Percentiles rank a stretch among this genome's conserved stretches.
Conservation (phyloP, 2,329 filamentous ascomycete species). For the Myriosclerotinia duriaeana region DNA sequence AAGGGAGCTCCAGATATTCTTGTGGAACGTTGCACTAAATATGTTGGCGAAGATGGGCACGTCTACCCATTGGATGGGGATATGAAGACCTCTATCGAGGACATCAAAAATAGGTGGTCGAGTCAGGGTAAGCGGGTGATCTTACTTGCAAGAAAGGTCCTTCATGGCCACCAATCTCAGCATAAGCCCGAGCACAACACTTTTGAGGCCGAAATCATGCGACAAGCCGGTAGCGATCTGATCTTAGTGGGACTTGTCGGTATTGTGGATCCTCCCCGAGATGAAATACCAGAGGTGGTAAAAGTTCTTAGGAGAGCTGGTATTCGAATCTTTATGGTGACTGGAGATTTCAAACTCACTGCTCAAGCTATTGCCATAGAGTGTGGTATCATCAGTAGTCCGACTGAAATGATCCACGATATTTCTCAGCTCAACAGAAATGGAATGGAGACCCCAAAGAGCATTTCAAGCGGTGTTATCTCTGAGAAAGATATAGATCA, state of each 20-base stretch:
- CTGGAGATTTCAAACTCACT: slow-evolving; percentile 74
- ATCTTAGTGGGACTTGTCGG: slow-evolving; percentile 56
- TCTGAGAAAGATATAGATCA: slow-evolving; percentile 16
- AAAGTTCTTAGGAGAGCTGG: slow-evolving; percentile 63
- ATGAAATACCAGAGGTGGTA: slow-evolving; percentile 57
- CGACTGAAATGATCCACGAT: slow-evolving; percentile 28
- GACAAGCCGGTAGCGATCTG: slow-evolving; percentile 50
- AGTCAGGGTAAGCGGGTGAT: slow-evolving; percentile 65
- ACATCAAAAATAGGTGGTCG: slow-evolving; percentile 65
- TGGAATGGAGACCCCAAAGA: slow-evolving; percentile 13
- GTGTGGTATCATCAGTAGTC: slow-evolving; percentile 63
- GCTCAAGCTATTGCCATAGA: slow-evolving; percentile 69
- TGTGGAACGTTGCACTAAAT: slow-evolving; percentile 65
- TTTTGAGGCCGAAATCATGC: slow-evolving; percentile 55
- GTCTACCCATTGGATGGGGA: slow-evolving; percentile 49
- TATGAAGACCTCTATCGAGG: slow-evolving; percentile 50
- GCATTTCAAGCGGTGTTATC: neutral
- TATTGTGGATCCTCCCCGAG: slow-evolving; percentile 57
- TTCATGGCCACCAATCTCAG: slow-evolving; percentile 23
- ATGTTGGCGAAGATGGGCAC: slow-evolving; percentile 56
- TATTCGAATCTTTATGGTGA: slow-evolving; percentile 74
- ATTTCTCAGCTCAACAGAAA: slow-evolving; percentile 23
- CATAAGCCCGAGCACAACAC: slow-evolving; percentile 41
- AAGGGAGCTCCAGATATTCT: slow-evolving; percentile 71
- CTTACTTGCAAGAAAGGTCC: slow-evolving; percentile 58